Conservation (phyloP, 2,329 filamentous ascomycete species). For the Colletotrichum musae region DNA sequence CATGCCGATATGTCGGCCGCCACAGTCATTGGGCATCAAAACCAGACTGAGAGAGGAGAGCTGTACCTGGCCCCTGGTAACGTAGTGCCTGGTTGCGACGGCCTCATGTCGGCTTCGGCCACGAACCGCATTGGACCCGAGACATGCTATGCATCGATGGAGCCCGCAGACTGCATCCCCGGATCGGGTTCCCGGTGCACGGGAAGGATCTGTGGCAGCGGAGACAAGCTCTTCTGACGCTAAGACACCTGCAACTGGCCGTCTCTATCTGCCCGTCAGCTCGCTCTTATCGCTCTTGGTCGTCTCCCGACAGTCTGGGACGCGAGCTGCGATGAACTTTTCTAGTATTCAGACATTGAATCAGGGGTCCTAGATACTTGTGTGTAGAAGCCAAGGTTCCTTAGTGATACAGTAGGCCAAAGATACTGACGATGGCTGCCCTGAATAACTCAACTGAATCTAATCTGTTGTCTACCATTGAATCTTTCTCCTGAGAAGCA, state of each 20-base stretch:
- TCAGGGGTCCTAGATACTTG: no score
- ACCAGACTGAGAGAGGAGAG: no score
- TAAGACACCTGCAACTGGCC: background rate
- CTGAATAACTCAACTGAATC: no score
- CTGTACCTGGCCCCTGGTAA: no score
- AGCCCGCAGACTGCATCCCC: background rate
- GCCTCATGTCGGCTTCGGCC: background rate
- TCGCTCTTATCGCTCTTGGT: background rate
- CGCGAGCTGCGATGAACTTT: slow-evolving; percentile 7
- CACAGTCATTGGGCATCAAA: no score
- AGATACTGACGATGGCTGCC: no score
- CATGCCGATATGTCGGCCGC: background rate
- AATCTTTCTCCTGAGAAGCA: no score
- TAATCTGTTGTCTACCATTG: no score
- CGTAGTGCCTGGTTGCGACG: background rate
- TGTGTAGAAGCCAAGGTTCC: no score
- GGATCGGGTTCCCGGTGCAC: slow-evolving; percentile 10
- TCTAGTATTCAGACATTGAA: background rate
- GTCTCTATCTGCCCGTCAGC: background rate
- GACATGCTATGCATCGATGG: background rate
- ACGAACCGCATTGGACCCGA: no score
- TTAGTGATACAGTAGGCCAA: no score
- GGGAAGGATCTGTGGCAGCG: background rate
- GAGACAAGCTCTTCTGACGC: background rate
- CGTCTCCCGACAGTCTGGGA: background rate